Evolutionary conservation across 768 basidiomycete genomes (phyloP).

Genomic region (Gloeophyllum trabeum): DNA sequence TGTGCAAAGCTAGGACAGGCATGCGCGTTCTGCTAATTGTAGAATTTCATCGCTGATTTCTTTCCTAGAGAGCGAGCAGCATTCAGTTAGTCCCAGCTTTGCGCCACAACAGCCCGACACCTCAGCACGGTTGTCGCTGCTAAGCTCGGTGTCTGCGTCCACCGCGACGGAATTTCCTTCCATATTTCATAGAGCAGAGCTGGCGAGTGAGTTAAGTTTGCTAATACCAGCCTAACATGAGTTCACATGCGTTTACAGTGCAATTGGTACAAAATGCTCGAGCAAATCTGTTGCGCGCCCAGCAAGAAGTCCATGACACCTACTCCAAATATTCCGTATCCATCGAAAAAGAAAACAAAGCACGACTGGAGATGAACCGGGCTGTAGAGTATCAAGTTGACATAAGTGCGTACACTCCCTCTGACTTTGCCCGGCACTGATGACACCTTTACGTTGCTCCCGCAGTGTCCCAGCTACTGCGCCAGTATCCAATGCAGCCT

Average conservation of each 20-base stretch:
- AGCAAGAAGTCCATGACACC: slow-evolving; percentile 63
- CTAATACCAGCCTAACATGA: slow-evolving; percentile 2
- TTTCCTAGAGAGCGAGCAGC: not conserved
- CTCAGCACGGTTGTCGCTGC: not conserved
- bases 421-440: too few species aligned
- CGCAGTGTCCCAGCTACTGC: too few species aligned
- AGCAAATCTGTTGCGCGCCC: slow-evolving; percentile 46
- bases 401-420: slow-evolving; percentile 25
- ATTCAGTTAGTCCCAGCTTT: not conserved
- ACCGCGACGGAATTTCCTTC: not conserved
- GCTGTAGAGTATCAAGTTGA: slow-evolving; percentile 67
- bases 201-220: not conserved
- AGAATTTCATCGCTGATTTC: too few species aligned
- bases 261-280: slow-evolving; percentile 55
- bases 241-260: slow-evolving; percentile 21
- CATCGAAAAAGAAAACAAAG: slow-evolving; percentile 56
- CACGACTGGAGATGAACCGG: slow-evolving; percentile 47
- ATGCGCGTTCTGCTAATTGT: too few species aligned
- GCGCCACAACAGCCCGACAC: not conserved
- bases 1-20: too few species aligned
- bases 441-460: too few species aligned
- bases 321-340: slow-evolving; percentile 60
- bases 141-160: not conserved
- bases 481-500: too few species aligned
- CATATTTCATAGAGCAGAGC: not conserved